phyloP scores from a whole-genome alignment of 1,284 basidiomycete genomes.

The Moniliophthora roreri region DNA sequence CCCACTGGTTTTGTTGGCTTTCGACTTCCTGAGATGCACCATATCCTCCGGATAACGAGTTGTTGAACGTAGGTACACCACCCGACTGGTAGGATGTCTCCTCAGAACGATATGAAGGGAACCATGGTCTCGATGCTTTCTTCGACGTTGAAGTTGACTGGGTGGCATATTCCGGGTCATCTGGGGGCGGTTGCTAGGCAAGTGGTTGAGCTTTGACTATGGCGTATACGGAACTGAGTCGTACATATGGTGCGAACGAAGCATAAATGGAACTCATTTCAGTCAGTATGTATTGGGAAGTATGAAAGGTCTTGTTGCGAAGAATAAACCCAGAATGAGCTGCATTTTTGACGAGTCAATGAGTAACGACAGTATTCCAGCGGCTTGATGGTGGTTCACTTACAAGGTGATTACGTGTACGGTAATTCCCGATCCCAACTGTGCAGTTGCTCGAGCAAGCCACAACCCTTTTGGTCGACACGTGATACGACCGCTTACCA shows the following conservation, averaged over 20 bases:
- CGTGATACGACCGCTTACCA: no score
- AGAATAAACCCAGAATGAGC: not conserved
- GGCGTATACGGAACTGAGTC: conserved; percentile 15
- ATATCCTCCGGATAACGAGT: conserved; percentile 40
- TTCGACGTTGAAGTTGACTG: conserved; percentile 26
- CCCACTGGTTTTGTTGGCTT: conserved; percentile 62
- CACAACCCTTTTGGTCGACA: conserved; percentile 23
- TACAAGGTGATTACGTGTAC: conserved; percentile 16
- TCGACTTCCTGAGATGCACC: conserved; percentile 44
- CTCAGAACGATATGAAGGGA: conserved; percentile 40
- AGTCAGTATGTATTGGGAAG: not conserved
- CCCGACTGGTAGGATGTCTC: conserved; percentile 69
- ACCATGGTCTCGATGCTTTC: conserved; percentile 51
- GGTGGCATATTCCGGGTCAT: conserved; percentile 42
- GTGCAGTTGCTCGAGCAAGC: conserved; percentile 32
- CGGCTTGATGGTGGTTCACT: conserved; percentile 11
- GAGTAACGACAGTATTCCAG: no score
- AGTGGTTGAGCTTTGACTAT: conserved; percentile 11
- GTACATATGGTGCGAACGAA: conserved; percentile 56
- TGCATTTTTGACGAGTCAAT: not conserved
- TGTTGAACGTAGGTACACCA: conserved; percentile 57
- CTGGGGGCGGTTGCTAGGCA: conserved; percentile 56
- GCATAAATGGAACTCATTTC: conserved; percentile 25
- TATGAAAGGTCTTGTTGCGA: not conserved
- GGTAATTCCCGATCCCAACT: conserved; percentile 34